phyloP scores from a whole-genome alignment of 768 basidiomycete genomes.

The Termitomyces sp. region DNA sequence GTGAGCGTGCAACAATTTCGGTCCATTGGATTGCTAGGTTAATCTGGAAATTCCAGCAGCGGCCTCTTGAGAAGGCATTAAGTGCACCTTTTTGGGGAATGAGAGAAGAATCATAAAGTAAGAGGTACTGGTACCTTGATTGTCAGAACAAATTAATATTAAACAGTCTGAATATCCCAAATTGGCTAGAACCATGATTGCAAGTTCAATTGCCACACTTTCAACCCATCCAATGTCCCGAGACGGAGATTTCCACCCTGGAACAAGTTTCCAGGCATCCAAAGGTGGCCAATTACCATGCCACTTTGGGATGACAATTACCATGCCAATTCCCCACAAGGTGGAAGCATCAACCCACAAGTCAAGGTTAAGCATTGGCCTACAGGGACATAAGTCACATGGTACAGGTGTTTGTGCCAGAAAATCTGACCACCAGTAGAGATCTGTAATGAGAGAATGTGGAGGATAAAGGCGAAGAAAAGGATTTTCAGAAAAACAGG shows the following conservation, averaged over 20 bases:
- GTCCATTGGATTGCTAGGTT: conserved; percentile 1
- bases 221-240: conserved; percentile 26
- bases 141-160: conserved; percentile 22
- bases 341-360: conserved; percentile 37
- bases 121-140: too few species aligned
- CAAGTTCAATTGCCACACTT: background rate
- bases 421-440: conserved; percentile 28
- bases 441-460: conserved; percentile 19
- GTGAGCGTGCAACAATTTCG: background rate
- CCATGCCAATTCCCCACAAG: conserved; percentile 37
- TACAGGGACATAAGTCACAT: conserved; percentile 12
- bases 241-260: conserved; percentile 14
- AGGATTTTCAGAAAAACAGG: conserved; percentile 23
- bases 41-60: conserved; percentile 13
- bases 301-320: conserved; percentile 33
- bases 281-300: conserved; percentile 20
- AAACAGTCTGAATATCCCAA: background rate
- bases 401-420: background rate
- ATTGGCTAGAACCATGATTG: too few species aligned
- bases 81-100: conserved; percentile 33
- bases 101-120: conserved; percentile 30
- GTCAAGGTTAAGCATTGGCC: conserved; percentile 5
- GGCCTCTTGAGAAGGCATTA: conserved; percentile 26
- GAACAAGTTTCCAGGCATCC: conserved; percentile 23
- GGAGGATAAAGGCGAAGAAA: conserved; percentile 14